phyloP scores from a whole-genome alignment of 2,329 filamentous ascomycete species.

The Tolypocladium cylindrosporum region DNA sequence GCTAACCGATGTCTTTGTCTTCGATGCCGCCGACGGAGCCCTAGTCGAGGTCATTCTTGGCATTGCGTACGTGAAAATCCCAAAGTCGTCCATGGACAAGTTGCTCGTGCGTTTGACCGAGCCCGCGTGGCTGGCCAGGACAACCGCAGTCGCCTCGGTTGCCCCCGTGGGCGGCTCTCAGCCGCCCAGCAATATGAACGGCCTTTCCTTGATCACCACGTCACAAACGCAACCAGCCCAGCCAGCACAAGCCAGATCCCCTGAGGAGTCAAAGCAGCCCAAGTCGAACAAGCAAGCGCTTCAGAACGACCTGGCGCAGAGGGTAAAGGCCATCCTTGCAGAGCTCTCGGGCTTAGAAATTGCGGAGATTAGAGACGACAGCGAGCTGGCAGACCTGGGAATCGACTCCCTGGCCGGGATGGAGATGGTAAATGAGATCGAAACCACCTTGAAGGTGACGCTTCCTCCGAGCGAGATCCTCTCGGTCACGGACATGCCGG shows the following conservation, averaged over 20 bases:
- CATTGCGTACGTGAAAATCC: conserved; percentile 4
- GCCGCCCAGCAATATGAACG: too few relatives aligned
- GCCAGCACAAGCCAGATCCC: too few relatives aligned
- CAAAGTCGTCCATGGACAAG: conserved; percentile 3
- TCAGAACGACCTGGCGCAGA: not conserved
- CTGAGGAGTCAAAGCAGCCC: not conserved
- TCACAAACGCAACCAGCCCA: too few relatives aligned
- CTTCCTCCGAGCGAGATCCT: not conserved
- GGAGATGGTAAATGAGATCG: conserved; percentile 33
- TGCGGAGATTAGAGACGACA: conserved; percentile 23
- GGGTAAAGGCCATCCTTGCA: conserved; percentile 9
- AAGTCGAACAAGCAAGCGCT: not conserved
- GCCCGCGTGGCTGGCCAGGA: not conserved
- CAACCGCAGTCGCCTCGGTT: not conserved
- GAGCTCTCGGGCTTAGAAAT: conserved; percentile 24
- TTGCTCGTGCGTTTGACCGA: not conserved
- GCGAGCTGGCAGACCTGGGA: conserved; percentile 30
- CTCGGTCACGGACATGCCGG: not conserved
- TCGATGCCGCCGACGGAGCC: not conserved
- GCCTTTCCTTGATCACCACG: not conserved
- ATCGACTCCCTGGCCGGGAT: conserved; percentile 41
- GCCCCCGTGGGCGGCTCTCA: too few relatives aligned
- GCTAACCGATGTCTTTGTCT: conserved; percentile 5
- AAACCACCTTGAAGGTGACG: conserved; percentile 22
- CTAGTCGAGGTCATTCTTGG: conserved; percentile 5